phyloP scores from a whole-genome alignment of 2,329 filamentous ascomycete species.

The Diplocarpon rosae region DNA sequence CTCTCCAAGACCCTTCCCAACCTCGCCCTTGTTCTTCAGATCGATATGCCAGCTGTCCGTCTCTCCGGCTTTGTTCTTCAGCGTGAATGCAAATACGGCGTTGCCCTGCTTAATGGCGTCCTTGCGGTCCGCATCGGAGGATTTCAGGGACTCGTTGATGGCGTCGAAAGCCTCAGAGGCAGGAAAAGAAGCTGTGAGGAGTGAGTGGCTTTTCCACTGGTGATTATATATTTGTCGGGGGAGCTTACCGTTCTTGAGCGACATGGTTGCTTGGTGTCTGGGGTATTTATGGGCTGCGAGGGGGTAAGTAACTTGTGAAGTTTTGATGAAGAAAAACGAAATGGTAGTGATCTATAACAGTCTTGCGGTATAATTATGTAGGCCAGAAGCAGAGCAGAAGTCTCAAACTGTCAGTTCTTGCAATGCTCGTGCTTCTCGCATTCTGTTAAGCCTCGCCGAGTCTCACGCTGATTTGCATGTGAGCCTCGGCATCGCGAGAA shows the following conservation, averaged over 20 bases:
- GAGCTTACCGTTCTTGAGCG: conserved; percentile 60
- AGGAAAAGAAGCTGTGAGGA: conserved; percentile 62
- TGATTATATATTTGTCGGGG: background rate
- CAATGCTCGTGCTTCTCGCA: too few relatives aligned
- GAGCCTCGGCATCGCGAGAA: too few relatives aligned
- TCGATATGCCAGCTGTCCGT: conserved; percentile 89
- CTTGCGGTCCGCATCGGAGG: conserved; percentile 64
- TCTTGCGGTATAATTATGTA: too few relatives aligned
- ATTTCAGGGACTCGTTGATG: conserved; percentile 62
- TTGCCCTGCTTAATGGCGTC: conserved; percentile 82
- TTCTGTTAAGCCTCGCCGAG: too few relatives aligned
- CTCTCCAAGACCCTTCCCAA: conserved; percentile 64
- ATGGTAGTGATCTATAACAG: too few relatives aligned
- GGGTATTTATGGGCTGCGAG: background rate
- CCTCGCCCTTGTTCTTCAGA: conserved; percentile 78
- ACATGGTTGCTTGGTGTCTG: conserved; percentile 36
- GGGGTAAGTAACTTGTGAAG: too few relatives aligned
- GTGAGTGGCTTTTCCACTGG: conserved; percentile 4
- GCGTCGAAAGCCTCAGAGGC: conserved; percentile 84
- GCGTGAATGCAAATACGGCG: conserved; percentile 79
- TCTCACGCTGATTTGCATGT: too few relatives aligned
- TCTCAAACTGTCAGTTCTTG: too few relatives aligned
- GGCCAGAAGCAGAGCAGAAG: too few relatives aligned
- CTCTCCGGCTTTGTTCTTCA: conserved; percentile 79
- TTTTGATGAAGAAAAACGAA: too few relatives aligned